Percentiles rank a stretch among this genome's conserved stretches.
Conservation (phyloP, 2,329 filamentous ascomycete genomes). For the Lachnellula occidentalis region DNA sequence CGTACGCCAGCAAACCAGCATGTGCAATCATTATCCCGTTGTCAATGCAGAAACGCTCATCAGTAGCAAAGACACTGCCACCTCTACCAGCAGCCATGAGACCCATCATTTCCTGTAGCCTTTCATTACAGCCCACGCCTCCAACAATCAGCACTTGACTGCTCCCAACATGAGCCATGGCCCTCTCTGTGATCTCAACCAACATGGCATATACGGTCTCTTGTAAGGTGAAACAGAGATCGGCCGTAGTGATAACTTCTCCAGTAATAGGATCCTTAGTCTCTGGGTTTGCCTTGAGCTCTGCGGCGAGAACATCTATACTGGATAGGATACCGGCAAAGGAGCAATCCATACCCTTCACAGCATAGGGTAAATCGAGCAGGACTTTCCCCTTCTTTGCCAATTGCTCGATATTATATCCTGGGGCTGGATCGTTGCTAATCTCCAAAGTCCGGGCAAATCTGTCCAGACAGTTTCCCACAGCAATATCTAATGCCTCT, state of each 20-base stretch:
- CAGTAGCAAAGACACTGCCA: constrained; percentile 87
- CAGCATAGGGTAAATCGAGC: constrained; percentile 86
- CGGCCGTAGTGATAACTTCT: constrained; percentile 65
- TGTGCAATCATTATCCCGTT: constrained; percentile 99
- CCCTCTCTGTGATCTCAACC: constrained; percentile 95
- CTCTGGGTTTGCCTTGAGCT: constrained; percentile 49
- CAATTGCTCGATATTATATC: constrained; percentile 96
- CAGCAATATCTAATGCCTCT: constrained; percentile 93
- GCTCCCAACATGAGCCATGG: constrained; percentile 95
- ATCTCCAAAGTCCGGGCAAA: constrained; percentile 90
- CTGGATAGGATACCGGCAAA: constrained; percentile 88
- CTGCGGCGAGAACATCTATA: constrained; percentile 72
- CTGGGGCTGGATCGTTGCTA: constrained; percentile 91
- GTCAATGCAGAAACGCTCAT: constrained; percentile 97
- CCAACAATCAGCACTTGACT: constrained; percentile 90
- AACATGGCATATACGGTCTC: constrained; percentile 97
- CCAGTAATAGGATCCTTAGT: constrained; percentile 42
- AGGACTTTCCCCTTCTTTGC: constrained; percentile 68
- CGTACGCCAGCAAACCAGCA: constrained; percentile 79
- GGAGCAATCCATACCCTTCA: constrained; percentile 98
- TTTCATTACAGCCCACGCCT: constrained; percentile 90
- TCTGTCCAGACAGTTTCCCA: constrained; percentile 94
- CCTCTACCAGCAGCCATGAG: constrained; percentile 85
- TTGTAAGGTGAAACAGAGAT: constrained; percentile 90
- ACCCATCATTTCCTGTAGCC: constrained; percentile 97